Percentiles rank a stretch among this genome's conserved stretches.
Evolutionary conservation across 495 filamentous ascomycete genomes (phyloP).

Genomic region (Aspergillus ostianus): DNA sequence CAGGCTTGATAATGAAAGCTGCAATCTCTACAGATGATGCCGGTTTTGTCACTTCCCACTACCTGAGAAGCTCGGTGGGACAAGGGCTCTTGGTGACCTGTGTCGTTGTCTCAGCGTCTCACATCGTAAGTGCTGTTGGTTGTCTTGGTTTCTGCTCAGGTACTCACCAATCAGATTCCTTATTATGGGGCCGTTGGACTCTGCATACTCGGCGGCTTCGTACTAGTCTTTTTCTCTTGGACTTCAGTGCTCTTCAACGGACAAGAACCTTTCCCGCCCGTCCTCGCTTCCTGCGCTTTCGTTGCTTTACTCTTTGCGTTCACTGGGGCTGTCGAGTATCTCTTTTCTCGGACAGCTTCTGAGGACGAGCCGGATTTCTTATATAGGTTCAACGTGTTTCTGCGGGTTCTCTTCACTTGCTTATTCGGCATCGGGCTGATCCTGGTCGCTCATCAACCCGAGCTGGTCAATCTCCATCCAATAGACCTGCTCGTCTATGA

Average conservation of each 20-base stretch:
- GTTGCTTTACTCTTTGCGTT: constrained; percentile 16
- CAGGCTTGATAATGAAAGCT: constrained; percentile 22
- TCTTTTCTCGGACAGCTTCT: constrained; percentile 28
- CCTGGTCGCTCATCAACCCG: constrained; percentile 31
- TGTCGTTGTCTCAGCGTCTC: constrained; percentile 36
- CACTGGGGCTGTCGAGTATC: constrained; percentile 28
- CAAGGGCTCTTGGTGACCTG: constrained; percentile 32
- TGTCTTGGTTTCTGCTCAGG: background rate
- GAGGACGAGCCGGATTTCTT: constrained; percentile 33
- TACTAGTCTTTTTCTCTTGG: constrained; percentile 30
- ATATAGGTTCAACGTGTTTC: constrained; percentile 27
- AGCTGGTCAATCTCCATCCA: constrained; percentile 35
- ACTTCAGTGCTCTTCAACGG: constrained; percentile 26
- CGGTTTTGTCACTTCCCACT: constrained; percentile 30
- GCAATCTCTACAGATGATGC: constrained; percentile 22
- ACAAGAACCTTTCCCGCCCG: constrained; percentile 36
- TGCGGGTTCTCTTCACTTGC: constrained; percentile 29
- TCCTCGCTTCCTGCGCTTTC: constrained; percentile 23
- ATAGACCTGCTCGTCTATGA: constrained; percentile 50
- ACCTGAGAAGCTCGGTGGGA: constrained; percentile 35
- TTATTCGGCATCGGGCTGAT: constrained; percentile 29
- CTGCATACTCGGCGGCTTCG: constrained; percentile 33
- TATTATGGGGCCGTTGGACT: constrained; percentile 35
- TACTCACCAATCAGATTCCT: constrained; percentile 31
- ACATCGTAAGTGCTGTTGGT: constrained; percentile 33